phyloP scores from a whole-genome alignment of 805 yeast species.

The Starmerella powellii region DNA sequence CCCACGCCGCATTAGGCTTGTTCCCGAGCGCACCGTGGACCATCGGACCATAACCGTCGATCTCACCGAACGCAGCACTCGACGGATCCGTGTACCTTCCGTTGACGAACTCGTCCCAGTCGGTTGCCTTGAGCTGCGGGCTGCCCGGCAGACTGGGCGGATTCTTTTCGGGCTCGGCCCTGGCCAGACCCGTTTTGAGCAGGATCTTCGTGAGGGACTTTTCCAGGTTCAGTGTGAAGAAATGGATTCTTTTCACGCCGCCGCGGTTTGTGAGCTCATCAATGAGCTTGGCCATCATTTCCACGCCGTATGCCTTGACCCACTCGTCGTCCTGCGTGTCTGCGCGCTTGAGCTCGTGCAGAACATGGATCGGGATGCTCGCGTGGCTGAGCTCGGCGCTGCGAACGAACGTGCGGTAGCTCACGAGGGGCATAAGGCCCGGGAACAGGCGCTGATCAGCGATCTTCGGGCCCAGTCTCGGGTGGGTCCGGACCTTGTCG shows the following conservation, averaged over 20 bases:
- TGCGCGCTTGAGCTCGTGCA: slow-evolving; percentile 44
- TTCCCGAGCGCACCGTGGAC: slow-evolving; percentile 55
- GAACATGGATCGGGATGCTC: slow-evolving; percentile 60
- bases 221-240: slow-evolving; percentile 84
- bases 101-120: slow-evolving; percentile 96
- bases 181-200: slow-evolving; percentile 41
- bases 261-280: slow-evolving; percentile 51
- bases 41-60: slow-evolving; percentile 92
- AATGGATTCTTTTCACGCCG: slow-evolving; percentile 72
- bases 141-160: slow-evolving; percentile 10
- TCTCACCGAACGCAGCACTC: slow-evolving; percentile 95
- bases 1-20: slow-evolving; percentile 68
- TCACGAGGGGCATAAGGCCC: slow-evolving; percentile 95
- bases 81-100: slow-evolving; percentile 92
- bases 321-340: slow-evolving; percentile 86
- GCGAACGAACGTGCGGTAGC: slow-evolving; percentile 81
- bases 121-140: slow-evolving; percentile 40
- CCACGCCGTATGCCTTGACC: slow-evolving; percentile 76
- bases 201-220: slow-evolving; percentile 81
- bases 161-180: slow-evolving; percentile 1
- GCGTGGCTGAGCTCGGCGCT: slow-evolving; percentile 90
- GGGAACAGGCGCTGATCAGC: slow-evolving; percentile 78
- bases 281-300: slow-evolving; percentile 65
- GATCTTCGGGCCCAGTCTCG: slow-evolving; percentile 44
- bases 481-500: slow-evolving; percentile 42